A percentile compares a stretch with the other conserved stretches of the same genome.
Evolutionary conservation across 2,329 filamentous ascomycete species (phyloP).

Genomic region (Penicillium sp.): DNA sequence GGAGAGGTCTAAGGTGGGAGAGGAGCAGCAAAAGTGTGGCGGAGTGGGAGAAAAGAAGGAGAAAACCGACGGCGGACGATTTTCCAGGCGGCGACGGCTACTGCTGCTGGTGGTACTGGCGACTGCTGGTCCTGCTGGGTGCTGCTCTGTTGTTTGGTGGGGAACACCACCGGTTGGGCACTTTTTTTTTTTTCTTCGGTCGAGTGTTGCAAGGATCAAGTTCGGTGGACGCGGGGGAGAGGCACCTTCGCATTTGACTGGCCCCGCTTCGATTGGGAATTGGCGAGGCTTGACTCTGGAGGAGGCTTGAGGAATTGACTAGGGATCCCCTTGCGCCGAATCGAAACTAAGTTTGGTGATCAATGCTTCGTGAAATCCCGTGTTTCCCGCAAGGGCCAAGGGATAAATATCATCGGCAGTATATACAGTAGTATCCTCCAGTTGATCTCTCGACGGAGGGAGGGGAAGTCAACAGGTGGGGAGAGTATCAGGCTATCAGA

Average conservation of each 20-base stretch:
- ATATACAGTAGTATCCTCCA: too few relatives aligned
- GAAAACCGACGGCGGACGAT: background rate
- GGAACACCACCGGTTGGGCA: background rate
- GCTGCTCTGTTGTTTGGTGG: background rate
- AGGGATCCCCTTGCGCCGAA: background rate
- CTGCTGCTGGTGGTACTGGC: background rate
- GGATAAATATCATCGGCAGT: background rate
- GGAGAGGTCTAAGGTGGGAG: slow-evolving; percentile 7
- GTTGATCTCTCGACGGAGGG: too few relatives aligned
- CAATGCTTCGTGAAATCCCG: background rate
- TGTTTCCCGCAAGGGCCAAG: background rate
- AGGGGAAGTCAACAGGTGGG: too few relatives aligned
- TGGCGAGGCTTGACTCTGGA: background rate
- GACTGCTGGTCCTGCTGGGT: too few relatives aligned
- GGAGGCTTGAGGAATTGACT: background rate
- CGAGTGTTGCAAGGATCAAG: background rate
- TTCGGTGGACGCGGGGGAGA: background rate
- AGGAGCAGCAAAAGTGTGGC: background rate
- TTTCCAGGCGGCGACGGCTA: background rate
- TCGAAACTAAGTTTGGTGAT: background rate
- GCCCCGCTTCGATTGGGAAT: background rate
- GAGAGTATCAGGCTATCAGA: too few relatives aligned
- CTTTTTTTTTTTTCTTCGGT: slow-evolving; percentile 1
- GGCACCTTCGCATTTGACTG: slow-evolving; percentile 5
- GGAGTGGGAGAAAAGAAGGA: background rate